Evolutionary conservation across 2,329 filamentous ascomycete genomes (phyloP).

Genomic region (Gyromitra esculenta): DNA sequence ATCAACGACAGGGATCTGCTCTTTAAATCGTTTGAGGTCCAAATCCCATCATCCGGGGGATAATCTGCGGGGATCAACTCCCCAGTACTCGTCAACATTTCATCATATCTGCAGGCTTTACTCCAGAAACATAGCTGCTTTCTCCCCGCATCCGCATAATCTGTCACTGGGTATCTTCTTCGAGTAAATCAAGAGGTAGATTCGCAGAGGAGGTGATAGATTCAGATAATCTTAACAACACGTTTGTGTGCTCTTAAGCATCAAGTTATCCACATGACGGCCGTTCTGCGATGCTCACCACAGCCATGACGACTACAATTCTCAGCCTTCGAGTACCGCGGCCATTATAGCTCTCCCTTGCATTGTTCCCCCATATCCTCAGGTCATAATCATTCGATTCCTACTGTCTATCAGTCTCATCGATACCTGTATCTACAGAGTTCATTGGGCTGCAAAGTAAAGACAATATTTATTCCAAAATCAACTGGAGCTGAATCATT

Average conservation of each 20-base stretch:
- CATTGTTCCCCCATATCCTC: not conserved
- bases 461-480: not conserved
- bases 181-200: constrained; percentile 1
- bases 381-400: not conserved
- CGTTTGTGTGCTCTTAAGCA: not conserved
- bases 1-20: not conserved
- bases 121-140: not conserved
- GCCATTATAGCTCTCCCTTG: not conserved
- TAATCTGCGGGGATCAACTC: constrained; percentile 10
- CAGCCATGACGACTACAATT: not conserved
- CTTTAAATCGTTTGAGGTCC: constrained; percentile 4
- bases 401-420: not conserved
- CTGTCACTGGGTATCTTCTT: not conserved
- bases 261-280: not conserved
- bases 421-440: not conserved
- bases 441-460: not conserved
- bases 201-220: not conserved
- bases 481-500: not conserved
- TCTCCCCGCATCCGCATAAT: not conserved
- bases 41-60: constrained; percentile 1
- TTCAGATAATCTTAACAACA: not conserved
- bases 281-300: not conserved
- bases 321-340: not conserved
- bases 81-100: constrained; percentile 35
- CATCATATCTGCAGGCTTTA: constrained; percentile 23